Percentiles rank a stretch among this genome's conserved stretches.
Conservation (phyloP, 495 filamentous ascomycete genomes). For the Lasiosphaeria miniovina region DNA sequence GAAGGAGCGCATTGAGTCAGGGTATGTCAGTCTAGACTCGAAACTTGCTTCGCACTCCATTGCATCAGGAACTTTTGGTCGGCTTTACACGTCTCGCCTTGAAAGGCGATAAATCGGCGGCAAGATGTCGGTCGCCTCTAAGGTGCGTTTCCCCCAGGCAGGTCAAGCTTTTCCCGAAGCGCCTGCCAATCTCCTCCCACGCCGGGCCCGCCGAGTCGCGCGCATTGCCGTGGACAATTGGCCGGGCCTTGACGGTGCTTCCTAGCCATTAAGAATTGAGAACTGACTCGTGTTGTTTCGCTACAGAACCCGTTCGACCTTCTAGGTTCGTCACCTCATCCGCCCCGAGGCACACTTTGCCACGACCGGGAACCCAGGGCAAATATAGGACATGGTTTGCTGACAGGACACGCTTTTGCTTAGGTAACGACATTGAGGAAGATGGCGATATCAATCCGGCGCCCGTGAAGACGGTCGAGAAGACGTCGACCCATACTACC, state of each 20-base stretch:
- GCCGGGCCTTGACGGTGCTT: neutral
- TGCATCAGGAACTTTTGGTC: constrained; percentile 24
- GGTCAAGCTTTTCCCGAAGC: neutral
- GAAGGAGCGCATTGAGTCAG: constrained; percentile 18
- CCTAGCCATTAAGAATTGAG: constrained; percentile 13
- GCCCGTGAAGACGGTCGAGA: constrained; percentile 83
- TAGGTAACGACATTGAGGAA: constrained; percentile 86
- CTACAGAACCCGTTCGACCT: constrained; percentile 79
- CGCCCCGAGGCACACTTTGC: neutral
- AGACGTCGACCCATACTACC: constrained; percentile 68
- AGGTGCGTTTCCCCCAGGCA: constrained; percentile 44
- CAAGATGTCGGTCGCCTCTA: constrained; percentile 63
- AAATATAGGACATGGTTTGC: constrained; percentile 2
- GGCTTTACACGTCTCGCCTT: constrained; percentile 21
- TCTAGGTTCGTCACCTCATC: constrained; percentile 58
- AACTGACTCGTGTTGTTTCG: constrained; percentile 23
- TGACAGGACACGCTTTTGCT: neutral
- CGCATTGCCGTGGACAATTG: constrained; percentile 11
- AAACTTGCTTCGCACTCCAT: constrained; percentile 4
- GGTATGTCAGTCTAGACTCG: constrained; percentile 15
- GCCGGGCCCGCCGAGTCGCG: neutral
- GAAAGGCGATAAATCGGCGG: constrained; percentile 38
- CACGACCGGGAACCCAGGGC: neutral
- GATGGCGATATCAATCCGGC: constrained; percentile 66
- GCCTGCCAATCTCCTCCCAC: constrained; percentile 5